These are phyloP conservation scores for Posidonia australis DNA, from an alignment of 106 monocot species.

Conservation along the genomic window DNA sequence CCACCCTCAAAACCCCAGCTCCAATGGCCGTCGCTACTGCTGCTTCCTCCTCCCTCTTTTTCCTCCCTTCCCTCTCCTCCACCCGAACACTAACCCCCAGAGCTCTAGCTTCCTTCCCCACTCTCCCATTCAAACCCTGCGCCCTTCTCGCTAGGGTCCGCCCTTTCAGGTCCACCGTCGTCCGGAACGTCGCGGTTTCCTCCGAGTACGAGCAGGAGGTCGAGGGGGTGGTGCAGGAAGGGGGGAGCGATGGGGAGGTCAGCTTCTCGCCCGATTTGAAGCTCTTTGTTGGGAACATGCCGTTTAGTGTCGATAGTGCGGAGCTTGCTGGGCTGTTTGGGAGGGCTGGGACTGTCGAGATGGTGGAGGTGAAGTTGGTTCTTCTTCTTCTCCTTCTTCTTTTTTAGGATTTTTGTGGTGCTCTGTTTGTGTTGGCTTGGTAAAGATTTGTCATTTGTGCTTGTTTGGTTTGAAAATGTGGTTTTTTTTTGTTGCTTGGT, in stretches of 20 bases:
- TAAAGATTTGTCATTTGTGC: too few relatives aligned
- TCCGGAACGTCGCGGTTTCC: constrained; percentile 31
- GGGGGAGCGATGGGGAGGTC: constrained; percentile 19
- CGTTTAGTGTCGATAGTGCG: constrained; percentile 69
- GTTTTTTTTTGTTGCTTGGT: too few relatives aligned
- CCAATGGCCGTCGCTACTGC: constrained; percentile 21
- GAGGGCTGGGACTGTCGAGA: constrained; percentile 65
- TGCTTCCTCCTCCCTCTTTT: constrained; percentile 9
- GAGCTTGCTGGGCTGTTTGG: constrained; percentile 74
- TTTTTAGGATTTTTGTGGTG: neutral
- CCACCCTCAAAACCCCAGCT: neutral
- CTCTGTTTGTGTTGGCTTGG: too few relatives aligned
- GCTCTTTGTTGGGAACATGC: constrained; percentile 86
- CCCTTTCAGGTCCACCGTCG: constrained; percentile 5
- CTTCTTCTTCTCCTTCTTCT: neutral
- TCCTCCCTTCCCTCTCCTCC: constrained; percentile 5
- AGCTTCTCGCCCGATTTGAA: constrained; percentile 49
- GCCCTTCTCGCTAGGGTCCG: neutral
- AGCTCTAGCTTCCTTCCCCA: constrained; percentile 6
- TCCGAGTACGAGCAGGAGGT: constrained; percentile 38
- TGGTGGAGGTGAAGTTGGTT: constrained; percentile 55
- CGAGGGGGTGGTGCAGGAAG: constrained; percentile 12
- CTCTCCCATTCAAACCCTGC: neutral
- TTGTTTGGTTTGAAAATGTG: too few relatives aligned
- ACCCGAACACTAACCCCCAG: constrained; percentile 11